phyloP scores from a whole-genome alignment of 768 basidiomycete genomes.

The Hemileccinum rubropunctum region DNA sequence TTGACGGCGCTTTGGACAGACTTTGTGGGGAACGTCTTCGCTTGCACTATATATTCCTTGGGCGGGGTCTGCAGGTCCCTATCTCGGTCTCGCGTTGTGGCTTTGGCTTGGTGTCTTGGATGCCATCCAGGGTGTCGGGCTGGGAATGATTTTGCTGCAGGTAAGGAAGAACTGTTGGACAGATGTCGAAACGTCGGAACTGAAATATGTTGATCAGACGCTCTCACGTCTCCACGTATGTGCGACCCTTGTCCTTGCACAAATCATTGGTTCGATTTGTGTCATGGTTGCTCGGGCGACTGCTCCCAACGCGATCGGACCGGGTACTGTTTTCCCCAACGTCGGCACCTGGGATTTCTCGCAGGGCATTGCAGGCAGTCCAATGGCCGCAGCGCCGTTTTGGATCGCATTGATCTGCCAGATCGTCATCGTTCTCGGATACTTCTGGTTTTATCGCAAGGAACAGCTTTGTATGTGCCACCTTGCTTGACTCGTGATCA shows the following conservation, averaged over 20 bases:
- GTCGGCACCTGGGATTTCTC: conserved; percentile 87
- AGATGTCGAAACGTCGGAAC: not conserved
- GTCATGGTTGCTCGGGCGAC: conserved; percentile 93
- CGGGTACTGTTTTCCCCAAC: conserved; percentile 88
- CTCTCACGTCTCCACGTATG: conserved; percentile 92
- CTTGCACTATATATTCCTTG: conserved; percentile 92
- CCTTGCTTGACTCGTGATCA: not conserved
- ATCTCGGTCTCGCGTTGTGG: conserved; percentile 88
- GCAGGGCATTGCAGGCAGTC: conserved; percentile 69
- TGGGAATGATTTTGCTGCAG: conserved; percentile 89
- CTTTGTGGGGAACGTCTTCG: conserved; percentile 95
- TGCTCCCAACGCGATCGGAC: conserved; percentile 86
- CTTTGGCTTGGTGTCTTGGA: conserved; percentile 94
- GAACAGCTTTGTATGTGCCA: conserved; percentile 60
- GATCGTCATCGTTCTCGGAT: conserved; percentile 82
- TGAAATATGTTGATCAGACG: conserved; percentile 42
- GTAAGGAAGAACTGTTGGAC: conserved; percentile 8
- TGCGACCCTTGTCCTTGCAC: conserved; percentile 87
- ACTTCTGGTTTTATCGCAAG: conserved; percentile 97
- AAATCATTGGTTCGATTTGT: conserved; percentile 84
- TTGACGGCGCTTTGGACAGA: conserved; percentile 38
- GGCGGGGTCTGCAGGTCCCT: conserved; percentile 84
- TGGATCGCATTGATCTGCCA: conserved; percentile 84
- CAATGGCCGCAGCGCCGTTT: conserved; percentile 81
- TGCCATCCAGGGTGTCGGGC: conserved; percentile 90